These are phyloP conservation scores for Podospora conica DNA, from an alignment of 495 filamentous ascomycete genomes.

Conservation along the genomic window DNA sequence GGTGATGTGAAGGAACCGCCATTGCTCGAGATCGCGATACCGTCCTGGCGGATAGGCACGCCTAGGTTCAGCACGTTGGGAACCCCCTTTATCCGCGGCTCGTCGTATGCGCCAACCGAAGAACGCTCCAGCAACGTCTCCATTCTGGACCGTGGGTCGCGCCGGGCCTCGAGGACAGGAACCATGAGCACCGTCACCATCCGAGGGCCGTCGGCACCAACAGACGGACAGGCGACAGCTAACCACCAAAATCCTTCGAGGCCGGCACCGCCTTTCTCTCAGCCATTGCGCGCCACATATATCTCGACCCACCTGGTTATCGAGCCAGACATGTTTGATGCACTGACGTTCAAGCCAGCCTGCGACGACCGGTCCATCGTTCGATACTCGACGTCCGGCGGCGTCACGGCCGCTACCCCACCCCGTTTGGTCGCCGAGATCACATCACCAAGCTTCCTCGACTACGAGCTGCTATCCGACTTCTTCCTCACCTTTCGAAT, in stretches of 20 bases:
- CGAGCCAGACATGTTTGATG: conserved; percentile 67
- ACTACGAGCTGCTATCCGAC: conserved; percentile 95
- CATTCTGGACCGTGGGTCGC: conserved; percentile 25
- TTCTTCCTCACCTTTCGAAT: conserved; percentile 95
- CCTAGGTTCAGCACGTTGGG: conserved; percentile 74
- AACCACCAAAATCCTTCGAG: conserved; percentile 18
- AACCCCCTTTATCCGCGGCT: conserved; percentile 74
- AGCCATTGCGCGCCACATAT: conserved; percentile 34
- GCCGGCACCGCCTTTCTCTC: conserved; percentile 20
- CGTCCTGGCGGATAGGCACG: conserved; percentile 78
- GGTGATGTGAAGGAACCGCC: conserved; percentile 40
- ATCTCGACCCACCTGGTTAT: conserved; percentile 43
- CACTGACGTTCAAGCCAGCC: conserved; percentile 59
- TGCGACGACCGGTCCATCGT: conserved; percentile 79
- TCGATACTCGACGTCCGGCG: conserved; percentile 65
- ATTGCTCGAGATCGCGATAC: conserved; percentile 72
- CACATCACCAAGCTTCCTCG: conserved; percentile 89
- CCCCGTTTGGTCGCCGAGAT: conserved; percentile 95
- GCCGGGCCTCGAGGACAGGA: conserved; percentile 18
- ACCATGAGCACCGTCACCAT: conserved; percentile 21
- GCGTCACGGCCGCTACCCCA: conserved; percentile 85
- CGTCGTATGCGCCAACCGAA: conserved; percentile 53
- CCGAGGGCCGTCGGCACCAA: conserved; percentile 25
- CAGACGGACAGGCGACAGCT: conserved; percentile 23
- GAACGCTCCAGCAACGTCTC: conserved; percentile 43